Evolutionary conservation across 345 rosid genomes (phyloP).

Genomic region (Citrus unshiu): DNA sequence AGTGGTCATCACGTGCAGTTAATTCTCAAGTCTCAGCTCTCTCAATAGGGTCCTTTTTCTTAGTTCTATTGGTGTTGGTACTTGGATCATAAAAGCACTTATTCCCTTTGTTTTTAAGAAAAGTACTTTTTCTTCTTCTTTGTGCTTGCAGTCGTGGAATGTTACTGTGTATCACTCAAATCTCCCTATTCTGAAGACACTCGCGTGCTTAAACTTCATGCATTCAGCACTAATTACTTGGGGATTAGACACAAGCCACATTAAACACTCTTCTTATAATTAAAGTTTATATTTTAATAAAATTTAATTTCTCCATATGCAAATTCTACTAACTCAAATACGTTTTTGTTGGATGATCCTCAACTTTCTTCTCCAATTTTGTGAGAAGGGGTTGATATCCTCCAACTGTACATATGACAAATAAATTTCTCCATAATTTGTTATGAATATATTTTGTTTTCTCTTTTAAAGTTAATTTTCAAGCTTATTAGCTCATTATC

Average conservation of each 20-base stretch:
- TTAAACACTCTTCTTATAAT: no score
- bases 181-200: not conserved
- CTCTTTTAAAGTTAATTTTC: no score
- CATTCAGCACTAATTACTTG: not conserved
- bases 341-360: no score
- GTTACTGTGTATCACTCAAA: not conserved
- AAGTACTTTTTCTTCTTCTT: not conserved
- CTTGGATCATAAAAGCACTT: not conserved
- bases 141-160: not conserved
- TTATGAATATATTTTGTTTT: no score
- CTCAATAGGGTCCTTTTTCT: not conserved
- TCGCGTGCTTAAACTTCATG: not conserved
- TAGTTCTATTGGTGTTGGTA: conserved; percentile 11
- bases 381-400: no score
- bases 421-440: no score
- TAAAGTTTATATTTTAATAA: no score
- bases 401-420: no score
- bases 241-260: not conserved
- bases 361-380: no score
- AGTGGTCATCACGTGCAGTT: not conserved
- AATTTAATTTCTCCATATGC: no score
- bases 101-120: not conserved
- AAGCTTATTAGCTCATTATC: no score
- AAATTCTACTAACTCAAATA: no score
- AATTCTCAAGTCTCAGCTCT: not conserved